Base-by-base conservation (phyloP, 768 basidiomycete genomes). In the Russula vinacea region DNA sequence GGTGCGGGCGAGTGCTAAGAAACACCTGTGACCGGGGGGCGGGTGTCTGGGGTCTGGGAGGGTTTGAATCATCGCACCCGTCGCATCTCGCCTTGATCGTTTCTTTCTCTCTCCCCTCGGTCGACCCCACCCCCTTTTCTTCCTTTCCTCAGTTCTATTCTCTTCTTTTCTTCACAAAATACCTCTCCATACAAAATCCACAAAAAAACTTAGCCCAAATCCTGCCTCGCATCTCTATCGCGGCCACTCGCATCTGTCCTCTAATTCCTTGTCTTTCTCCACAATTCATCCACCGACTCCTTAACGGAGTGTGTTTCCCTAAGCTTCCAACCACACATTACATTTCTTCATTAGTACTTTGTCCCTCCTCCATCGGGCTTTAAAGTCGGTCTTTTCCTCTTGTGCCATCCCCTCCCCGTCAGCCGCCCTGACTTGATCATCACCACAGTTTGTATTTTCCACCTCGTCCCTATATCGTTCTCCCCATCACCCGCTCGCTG, bases 1-100 rank as follows among this genome's bases (percentile, higher is more conserved):
- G 49, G 88, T 98, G 1, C 81, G 92, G 65, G 86, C 88, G 22
- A 90, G 88, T 76, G 97, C 96, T 57, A 90, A 87, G 77, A 91
- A 89, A 78, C 78, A 92, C 74, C 76, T 98, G 70, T 87, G 69
- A 69, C 35, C 24, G 44, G 55, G 40, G 22, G 32, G 8, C 22
- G 50, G 40, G 58, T 65, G 52, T 4, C 44, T 0, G 42, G 51
- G 52, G 51, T 6, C 19, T 17, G 49, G 40, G 33, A 22, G 52
- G 55, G 37, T 47, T 29, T 50, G 52, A 52, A 52, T 56, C 54
- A 33, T 68, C 70, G 69, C 69, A 8, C 35, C 8, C 8, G 35
- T 5, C n/a, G n/a, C 29, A 29, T 29, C 67, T 62, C 65, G 69
- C 61, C 60, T 61, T 67, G 62, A 52, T 49, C 49, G 67, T 65